Evolutionary conservation across 192 early-diverging fungal species (phyloP), one percentile per base, ranked within the genome.

Genomic region (Dispira simplex): DNA sequence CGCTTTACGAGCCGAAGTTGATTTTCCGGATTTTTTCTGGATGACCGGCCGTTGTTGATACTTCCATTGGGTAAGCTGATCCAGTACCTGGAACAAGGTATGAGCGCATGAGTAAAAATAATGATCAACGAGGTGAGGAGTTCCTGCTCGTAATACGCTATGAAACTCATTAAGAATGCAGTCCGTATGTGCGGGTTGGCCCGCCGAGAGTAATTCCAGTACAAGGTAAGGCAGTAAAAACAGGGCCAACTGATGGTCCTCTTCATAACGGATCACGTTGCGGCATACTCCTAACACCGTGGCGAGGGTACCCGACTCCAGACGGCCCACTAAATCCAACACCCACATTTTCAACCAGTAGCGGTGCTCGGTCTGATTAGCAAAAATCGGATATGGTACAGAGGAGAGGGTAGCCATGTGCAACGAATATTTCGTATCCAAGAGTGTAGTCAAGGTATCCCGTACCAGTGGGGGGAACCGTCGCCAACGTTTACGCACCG

Each of bases 21-120:
- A 11, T 26, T 58, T 16, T 4, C 16, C 56, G 23, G n/a, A 4
- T 18, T 18, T 18, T 51, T 45, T 23, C 46, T 59, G 10, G 73
- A 54, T 49, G 12, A 66, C 60, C 23, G 46, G 62, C 26, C 71
- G 43, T 46, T 72, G 21, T 0, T 72, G 46, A 25, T 73, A 66
- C 25, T 77, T 65, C 75, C 76, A 83, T 32, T 58, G 63, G 9
- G 74, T 73, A 14, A 85, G 60, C 54, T 84, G 76, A 64, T 85
- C 83, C 23, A 85, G 56, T 11, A 84, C 49, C n/a, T 67, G 64
- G 63, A 85, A 81, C 21, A 78, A 54, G 26, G 70, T 73, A 70
- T 80, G 64, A 5, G 44, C 20, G 27, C 16, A 64, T 20, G 53
- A 3, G 63, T n/a, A 8, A 57, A 39, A 58, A 39, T 32, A 58